phyloP scores from a whole-genome alignment of 441 rosid genomes.

The Erodium trifolium region DNA sequence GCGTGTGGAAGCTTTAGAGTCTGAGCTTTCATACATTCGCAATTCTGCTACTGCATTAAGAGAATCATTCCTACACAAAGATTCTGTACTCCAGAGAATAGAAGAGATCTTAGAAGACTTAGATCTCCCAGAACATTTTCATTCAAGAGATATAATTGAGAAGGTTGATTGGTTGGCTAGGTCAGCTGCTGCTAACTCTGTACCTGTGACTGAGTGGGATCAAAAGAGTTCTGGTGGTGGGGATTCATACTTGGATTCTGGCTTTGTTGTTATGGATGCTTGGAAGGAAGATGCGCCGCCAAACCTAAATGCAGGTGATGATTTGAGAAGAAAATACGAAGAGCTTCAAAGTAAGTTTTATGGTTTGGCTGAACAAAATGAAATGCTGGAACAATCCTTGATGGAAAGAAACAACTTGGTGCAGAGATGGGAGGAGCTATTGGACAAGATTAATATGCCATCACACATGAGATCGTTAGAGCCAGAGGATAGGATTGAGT shows the following conservation, averaged over 20 bases:
- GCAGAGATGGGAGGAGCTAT: constrained; percentile 91
- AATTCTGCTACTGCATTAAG: constrained; percentile 95
- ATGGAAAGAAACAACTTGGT: constrained; percentile 82
- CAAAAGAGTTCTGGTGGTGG: constrained; percentile 62
- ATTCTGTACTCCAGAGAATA: constrained; percentile 89
- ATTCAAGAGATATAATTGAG: constrained; percentile 79
- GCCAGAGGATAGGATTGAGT: constrained; percentile 79
- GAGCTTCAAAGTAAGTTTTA: constrained; percentile 90
- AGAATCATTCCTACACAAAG: constrained; percentile 97
- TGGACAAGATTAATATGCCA: constrained; percentile 68
- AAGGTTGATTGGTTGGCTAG: constrained; percentile 97
- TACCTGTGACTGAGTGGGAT: constrained; percentile 66
- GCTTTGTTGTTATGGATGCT: constrained; percentile 57
- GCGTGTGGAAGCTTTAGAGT: constrained; percentile 92
- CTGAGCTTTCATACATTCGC: constrained; percentile 98
- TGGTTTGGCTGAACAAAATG: constrained; percentile 98
- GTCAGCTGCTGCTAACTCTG: constrained; percentile 55
- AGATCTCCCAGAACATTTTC: constrained; percentile 90
- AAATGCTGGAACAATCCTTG: constrained; percentile 98
- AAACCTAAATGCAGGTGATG: constrained; percentile 55
- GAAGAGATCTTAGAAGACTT: constrained; percentile 96
- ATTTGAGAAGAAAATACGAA: constrained; percentile 78
- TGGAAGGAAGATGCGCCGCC: constrained; percentile 82
- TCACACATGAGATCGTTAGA: constrained; percentile 63
- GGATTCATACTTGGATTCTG: constrained; percentile 59